phyloP scores from a whole-genome alignment of 306 rosid genomes.

The Fragaria nilgerrensis region DNA sequence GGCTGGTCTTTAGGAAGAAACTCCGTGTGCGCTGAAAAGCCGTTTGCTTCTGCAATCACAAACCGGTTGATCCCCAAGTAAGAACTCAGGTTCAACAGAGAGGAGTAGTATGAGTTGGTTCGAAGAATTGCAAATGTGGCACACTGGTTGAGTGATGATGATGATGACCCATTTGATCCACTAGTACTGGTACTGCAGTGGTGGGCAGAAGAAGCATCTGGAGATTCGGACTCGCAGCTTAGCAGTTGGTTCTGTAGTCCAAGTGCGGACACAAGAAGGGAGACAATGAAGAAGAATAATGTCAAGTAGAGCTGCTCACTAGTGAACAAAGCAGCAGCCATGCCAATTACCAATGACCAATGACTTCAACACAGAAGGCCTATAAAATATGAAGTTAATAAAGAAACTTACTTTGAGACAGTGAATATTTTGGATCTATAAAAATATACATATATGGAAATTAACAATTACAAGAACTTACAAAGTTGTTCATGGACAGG shows the following conservation, averaged over 20 bases:
- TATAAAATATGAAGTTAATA: conserved; percentile 21
- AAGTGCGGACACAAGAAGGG: conserved; percentile 42
- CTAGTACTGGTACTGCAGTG: conserved; percentile 31
- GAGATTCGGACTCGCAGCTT: conserved; percentile 46
- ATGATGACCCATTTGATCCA: conserved; percentile 26
- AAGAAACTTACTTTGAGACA: conserved; percentile 30
- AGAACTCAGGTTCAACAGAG: conserved; percentile 65
- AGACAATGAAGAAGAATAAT: conserved; percentile 42
- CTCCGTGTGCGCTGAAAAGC: conserved; percentile 65
- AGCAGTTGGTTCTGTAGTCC: conserved; percentile 37
- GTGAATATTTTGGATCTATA: conserved; percentile 65
- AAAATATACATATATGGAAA: conserved; percentile 27
- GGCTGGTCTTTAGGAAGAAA: conserved; percentile 52
- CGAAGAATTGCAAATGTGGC: conserved; percentile 62
- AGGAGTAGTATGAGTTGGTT: conserved; percentile 61
- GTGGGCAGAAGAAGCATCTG: neutral
- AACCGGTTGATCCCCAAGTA: conserved; percentile 62
- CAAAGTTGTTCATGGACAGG: conserved; percentile 30
- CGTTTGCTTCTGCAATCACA: conserved; percentile 54
- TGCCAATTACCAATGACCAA: conserved; percentile 31
- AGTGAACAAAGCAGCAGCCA: conserved; percentile 42
- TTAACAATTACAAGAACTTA: conserved; percentile 18
- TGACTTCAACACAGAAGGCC: conserved; percentile 34
- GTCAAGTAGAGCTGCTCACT: conserved; percentile 36
- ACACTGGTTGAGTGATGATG: conserved; percentile 36